A percentile compares a stretch with the other conserved stretches of the same genome.
These are phyloP conservation scores for Parachlorella kessleri DNA, from an alignment of 139 green algal species.

Conservation along the genomic window DNA sequence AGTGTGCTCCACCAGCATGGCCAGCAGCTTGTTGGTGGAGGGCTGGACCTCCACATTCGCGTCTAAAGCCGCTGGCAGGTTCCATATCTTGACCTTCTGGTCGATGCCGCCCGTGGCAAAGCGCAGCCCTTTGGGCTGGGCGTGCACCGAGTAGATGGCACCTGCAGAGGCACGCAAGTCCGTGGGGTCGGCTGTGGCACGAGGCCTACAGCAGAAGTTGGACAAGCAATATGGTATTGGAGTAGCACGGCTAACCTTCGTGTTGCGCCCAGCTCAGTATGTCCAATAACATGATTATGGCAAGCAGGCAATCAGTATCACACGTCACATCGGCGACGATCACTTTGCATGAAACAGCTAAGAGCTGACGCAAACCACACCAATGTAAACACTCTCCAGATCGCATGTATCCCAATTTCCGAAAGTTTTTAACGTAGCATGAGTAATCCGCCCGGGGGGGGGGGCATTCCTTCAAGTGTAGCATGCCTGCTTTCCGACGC, in stretches of 20 bases:
- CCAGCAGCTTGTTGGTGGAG: constrained; percentile 66
- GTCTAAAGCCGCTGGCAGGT: constrained; percentile 61
- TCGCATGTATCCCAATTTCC: too few species aligned
- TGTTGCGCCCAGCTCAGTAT: neutral
- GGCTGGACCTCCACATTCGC: constrained; percentile 48
- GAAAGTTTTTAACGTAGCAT: too few species aligned
- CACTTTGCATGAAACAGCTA: too few species aligned
- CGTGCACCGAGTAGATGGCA: constrained; percentile 73
- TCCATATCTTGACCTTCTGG: constrained; percentile 73
- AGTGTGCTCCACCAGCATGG: constrained; percentile 77
- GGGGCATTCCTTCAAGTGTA: too few species aligned
- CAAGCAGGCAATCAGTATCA: too few species aligned
- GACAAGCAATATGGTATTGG: too few species aligned
- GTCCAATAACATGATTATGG: neutral
- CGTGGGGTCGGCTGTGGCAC: neutral
- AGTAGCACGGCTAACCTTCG: too few species aligned
- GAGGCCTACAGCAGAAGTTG: neutral
- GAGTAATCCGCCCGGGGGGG: too few species aligned
- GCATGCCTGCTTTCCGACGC: too few species aligned
- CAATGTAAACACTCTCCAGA: too few species aligned
- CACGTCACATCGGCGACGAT: too few species aligned
- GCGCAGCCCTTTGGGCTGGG: constrained; percentile 59
- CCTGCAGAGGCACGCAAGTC: constrained; percentile 10
- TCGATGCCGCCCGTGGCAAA: constrained; percentile 78
- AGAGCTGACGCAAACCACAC: too few species aligned